phyloP scores from a whole-genome alignment of 805 yeast genomes.

The Yarrowia bubula region DNA sequence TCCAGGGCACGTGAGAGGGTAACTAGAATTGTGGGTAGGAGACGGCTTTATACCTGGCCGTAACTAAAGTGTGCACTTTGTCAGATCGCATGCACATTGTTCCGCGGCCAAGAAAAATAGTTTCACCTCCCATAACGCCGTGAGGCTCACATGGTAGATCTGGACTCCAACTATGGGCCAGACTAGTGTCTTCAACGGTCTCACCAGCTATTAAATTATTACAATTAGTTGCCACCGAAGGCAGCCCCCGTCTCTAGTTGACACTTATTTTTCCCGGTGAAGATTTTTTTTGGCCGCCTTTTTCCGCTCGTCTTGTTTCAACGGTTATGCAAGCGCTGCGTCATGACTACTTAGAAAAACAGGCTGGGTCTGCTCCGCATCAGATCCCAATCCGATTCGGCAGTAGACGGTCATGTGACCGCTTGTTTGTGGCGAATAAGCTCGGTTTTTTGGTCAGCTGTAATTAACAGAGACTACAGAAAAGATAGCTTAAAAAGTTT shows the following conservation, averaged over 20 bases:
- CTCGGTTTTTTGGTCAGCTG: neutral
- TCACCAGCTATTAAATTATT: neutral
- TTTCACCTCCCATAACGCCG: too few relatives aligned
- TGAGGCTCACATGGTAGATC: too few relatives aligned
- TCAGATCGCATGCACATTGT: too few relatives aligned
- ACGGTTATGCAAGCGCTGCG: constrained; percentile 4
- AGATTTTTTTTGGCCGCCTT: neutral
- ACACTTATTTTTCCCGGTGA: neutral
- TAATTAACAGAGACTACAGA: neutral
- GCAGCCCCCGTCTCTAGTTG: too few relatives aligned
- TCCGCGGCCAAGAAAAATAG: too few relatives aligned
- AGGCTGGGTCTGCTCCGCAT: neutral
- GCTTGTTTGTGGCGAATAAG: neutral
- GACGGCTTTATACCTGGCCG: neutral
- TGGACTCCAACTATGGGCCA: too few relatives aligned
- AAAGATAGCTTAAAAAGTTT: too few relatives aligned
- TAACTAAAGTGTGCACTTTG: too few relatives aligned
- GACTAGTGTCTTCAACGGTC: neutral
- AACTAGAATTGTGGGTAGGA: neutral
- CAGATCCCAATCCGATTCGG: neutral
- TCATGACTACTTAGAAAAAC: neutral
- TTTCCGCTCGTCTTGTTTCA: constrained; percentile 1
- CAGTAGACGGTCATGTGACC: neutral
- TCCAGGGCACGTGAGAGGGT: constrained; percentile 27
- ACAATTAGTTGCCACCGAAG: neutral